A percentile compares a stretch with the other conserved stretches of the same genome.
Conservation (phyloP, 345 rosid species). For the Lagerstroemia speciosa region DNA sequence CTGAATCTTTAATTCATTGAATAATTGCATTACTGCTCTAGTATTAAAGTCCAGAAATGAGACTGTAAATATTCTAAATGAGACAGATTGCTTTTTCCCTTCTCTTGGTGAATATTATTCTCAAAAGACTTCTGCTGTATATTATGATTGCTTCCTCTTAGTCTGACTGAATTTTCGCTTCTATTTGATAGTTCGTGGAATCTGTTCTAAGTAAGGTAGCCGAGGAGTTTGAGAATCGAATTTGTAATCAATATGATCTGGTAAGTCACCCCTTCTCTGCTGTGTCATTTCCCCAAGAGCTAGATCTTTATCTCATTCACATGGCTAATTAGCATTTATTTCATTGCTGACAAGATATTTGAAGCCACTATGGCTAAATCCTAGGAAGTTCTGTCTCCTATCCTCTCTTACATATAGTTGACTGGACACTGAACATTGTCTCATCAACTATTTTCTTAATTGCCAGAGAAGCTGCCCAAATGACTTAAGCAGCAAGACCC, state of each 20-base stretch:
- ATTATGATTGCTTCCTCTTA: not conserved
- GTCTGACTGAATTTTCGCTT: slow-evolving; percentile 5
- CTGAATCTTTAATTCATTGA: not conserved
- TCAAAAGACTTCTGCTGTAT: not conserved
- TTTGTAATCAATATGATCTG: slow-evolving; percentile 53
- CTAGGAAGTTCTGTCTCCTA: not conserved
- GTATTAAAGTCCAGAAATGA: not conserved
- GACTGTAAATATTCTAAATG: not conserved
- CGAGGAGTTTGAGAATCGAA: slow-evolving; percentile 78
- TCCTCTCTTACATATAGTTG: not conserved
- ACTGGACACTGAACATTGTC: not conserved
- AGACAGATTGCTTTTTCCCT: not conserved
- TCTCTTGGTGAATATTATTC: not conserved
- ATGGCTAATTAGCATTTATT: not conserved
- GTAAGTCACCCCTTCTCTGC: slow-evolving; percentile 27
- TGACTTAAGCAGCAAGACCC: slow-evolving; percentile 43
- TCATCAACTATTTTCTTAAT: not conserved
- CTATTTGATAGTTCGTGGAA: slow-evolving; percentile 61
- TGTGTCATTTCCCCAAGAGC: not conserved
- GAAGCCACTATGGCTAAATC: not conserved
- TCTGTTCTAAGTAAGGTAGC: slow-evolving; percentile 75
- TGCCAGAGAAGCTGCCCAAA: slow-evolving; percentile 36
- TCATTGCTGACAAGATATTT: not conserved
- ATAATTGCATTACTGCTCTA: not conserved
- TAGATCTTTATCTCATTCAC: not conserved